Evolutionary conservation across 2,329 filamentous ascomycete genomes (phyloP), one percentile per base, ranked within the genome.

Genomic region (Claviceps africana): DNA sequence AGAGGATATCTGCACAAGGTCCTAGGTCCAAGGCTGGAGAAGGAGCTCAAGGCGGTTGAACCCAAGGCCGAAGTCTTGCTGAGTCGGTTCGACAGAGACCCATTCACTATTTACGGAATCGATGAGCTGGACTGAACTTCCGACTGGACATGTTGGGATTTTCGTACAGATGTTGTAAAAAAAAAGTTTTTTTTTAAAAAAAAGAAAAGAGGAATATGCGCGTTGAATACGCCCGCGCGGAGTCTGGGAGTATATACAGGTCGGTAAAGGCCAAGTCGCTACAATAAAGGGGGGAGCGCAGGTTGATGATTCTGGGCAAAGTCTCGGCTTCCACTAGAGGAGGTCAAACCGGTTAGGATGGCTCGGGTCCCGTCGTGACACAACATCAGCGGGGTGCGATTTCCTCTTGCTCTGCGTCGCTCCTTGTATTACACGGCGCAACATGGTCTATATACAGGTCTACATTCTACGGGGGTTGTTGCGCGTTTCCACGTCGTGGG

Each of bases 31-130:
- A 79, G 82, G 65, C 69, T 96, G 60, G 72, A 81, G 59, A 71
- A 72, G 40, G 68, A 72, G 54, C 67, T 95, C 35, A 70, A 67
- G 51, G 67, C 72, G 48, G 75, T 78, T 57, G 64, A 65, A 42
- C 59, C 62, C 2, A 70, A 72, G 22, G 78, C 82, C 19, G 72
- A 78, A 52, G 82, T 97, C 15, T 66, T 83, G 53, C 79, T 94
- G 48, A 96, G 90, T 67, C 76, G 85, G 64, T 75, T 75, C 44
- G 93, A 98, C 68, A 76, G 81, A 54, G 93, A 98, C 74, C 93
- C 93, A 0, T 98, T 89, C 69, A 83, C 84, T 50, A 85, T 96
- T 54, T 75, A 88, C 57, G 73, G 77, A 55, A 67, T 79, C 37
- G 60, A 62, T 17, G 61, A 67, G 51, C 59, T 76, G 53, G 62